Conservation (phyloP, 1,284 basidiomycete genomes). For the Tylopilus sp. region DNA sequence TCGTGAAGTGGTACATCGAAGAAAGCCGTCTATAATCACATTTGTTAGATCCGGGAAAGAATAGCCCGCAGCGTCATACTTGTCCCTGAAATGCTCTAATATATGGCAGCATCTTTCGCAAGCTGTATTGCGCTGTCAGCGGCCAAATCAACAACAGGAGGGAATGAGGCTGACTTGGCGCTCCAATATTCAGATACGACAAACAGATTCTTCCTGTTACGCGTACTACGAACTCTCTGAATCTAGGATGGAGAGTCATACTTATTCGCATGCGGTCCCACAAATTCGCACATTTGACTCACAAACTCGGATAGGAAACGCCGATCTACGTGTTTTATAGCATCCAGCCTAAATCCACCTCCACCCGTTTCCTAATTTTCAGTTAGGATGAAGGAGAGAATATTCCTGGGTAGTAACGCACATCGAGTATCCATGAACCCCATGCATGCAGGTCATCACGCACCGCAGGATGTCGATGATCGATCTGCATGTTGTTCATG, state of each 20-base stretch:
- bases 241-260: conserved; percentile 52
- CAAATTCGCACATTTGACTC: conserved; percentile 14
- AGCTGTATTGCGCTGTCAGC: conserved; percentile 46
- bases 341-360: conserved; percentile 88
- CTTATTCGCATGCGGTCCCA: conserved; percentile 6
- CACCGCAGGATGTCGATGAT: conserved; percentile 88
- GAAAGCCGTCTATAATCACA: conserved; percentile 69
- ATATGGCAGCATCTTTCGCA: conserved; percentile 64
- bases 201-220: conserved; percentile 65
- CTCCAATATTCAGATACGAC: conserved; percentile 84
- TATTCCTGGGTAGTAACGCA: conserved; percentile 37
- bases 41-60: background rate
- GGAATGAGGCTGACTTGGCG: conserved; percentile 57
- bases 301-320: conserved; percentile 76
- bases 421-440: conserved; percentile 80
- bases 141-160: conserved; percentile 5
- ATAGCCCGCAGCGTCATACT: conserved; percentile 47
- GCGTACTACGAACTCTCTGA: conserved; percentile 55
- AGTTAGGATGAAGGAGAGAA: conserved; percentile 11
- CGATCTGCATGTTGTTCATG: conserved; percentile 63
- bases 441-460: conserved; percentile 72
- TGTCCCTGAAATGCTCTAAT: conserved; percentile 71
- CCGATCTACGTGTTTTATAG: conserved; percentile 87
- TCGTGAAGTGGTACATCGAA: conserved; percentile 85
- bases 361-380: conserved; percentile 76